phyloP scores from a whole-genome alignment of 1,284 basidiomycete genomes.

The Sanguinoderma infundibulare region DNA sequence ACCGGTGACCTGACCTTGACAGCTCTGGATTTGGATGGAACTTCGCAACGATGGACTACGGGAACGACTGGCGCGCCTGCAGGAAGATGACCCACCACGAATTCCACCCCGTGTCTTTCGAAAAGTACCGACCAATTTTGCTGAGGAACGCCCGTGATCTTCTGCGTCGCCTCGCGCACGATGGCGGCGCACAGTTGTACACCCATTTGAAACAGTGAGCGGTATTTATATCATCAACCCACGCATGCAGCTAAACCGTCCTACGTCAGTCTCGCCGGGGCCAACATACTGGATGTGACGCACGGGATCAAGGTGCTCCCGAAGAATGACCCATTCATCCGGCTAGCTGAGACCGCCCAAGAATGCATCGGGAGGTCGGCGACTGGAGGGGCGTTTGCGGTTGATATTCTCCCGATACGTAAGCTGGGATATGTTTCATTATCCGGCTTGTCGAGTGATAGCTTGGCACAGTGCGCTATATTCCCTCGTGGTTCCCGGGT shows the following conservation, averaged over 20 bases:
- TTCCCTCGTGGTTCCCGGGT: conserved; percentile 44
- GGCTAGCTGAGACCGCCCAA: conserved; percentile 29
- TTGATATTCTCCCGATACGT: conserved; percentile 30
- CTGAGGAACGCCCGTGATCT: conserved; percentile 36
- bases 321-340: conserved; percentile 31
- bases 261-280: conserved; percentile 25
- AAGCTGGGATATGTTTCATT: not conserved
- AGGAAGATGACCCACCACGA: conserved; percentile 40
- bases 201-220: conserved; percentile 32
- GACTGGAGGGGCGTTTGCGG: conserved; percentile 21
- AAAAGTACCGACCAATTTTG: conserved; percentile 21
- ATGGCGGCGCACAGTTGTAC: conserved; percentile 11
- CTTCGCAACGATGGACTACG: conserved; percentile 40
- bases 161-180: conserved; percentile 35
- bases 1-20: not conserved
- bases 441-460: not conserved
- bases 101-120: conserved; percentile 17
- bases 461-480: conserved; percentile 31
- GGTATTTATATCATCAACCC: too few relatives aligned
- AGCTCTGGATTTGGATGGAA: conserved; percentile 48
- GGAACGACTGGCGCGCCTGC: conserved; percentile 44
- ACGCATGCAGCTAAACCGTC: not conserved
- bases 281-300: conserved; percentile 29
- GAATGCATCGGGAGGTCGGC: conserved; percentile 17
- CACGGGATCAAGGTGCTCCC: conserved; percentile 33